Conservation (phyloP, 768 basidiomycete species). For the Boletus insuetus region DNA sequence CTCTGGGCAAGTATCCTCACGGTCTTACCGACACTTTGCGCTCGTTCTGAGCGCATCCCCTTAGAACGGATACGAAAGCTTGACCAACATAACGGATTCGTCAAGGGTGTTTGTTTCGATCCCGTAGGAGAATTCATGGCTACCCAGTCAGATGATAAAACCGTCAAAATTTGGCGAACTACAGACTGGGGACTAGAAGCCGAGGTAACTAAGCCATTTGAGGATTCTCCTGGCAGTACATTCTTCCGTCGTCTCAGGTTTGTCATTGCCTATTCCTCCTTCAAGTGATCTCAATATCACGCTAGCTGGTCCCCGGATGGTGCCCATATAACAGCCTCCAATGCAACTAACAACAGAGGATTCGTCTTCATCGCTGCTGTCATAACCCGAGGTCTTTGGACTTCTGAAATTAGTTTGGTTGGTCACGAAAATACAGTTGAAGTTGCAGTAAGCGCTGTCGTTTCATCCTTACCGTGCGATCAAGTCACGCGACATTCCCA, state of each 20-base stretch:
- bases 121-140: conserved; percentile 97
- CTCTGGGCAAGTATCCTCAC: conserved; percentile 60
- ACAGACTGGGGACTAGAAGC: conserved; percentile 87
- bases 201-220: conserved; percentile 86
- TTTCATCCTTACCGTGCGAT: background rate
- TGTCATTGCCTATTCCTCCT: background rate
- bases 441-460: conserved; percentile 66
- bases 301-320: conserved; percentile 97
- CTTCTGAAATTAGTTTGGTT: conserved; percentile 88
- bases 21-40: background rate
- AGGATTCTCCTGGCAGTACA: conserved; percentile 90
- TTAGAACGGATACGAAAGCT: conserved; percentile 81
- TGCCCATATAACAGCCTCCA: conserved; percentile 96
- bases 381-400: conserved; percentile 86
- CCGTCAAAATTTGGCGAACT: conserved; percentile 96
- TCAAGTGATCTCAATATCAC: background rate
- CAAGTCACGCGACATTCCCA: conserved; percentile 6
- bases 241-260: conserved; percentile 92
- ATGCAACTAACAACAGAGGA: conserved; percentile 93
- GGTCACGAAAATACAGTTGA: conserved; percentile 98
- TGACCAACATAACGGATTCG: conserved; percentile 90
- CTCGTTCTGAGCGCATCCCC: background rate
- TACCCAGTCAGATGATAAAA: conserved; percentile 95
- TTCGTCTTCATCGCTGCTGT: conserved; percentile 98
- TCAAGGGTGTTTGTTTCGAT: conserved; percentile 99